Conservation (phyloP, 2,329 filamentous ascomycete genomes). For the Albophoma yamanashiensis region DNA sequence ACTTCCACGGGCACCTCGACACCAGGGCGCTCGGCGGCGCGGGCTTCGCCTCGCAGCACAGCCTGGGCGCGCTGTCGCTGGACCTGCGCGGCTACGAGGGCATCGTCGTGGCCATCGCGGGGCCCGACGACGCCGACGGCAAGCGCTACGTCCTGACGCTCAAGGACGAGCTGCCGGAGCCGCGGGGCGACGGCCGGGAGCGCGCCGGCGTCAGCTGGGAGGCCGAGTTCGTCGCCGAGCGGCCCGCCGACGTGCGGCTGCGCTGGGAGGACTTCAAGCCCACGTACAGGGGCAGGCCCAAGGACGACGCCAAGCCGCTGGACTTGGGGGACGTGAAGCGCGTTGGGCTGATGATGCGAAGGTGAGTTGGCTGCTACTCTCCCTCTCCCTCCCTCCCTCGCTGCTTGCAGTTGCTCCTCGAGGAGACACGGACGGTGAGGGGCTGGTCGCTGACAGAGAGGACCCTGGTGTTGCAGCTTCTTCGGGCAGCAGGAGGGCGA, state of each 20-base stretch:
- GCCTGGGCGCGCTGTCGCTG: slow-evolving; percentile 47
- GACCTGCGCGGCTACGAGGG: slow-evolving; percentile 55
- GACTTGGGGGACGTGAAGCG: slow-evolving; percentile 51
- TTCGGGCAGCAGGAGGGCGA: slow-evolving; percentile 63
- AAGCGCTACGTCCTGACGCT: slow-evolving; percentile 66
- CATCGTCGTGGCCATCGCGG: slow-evolving; percentile 39
- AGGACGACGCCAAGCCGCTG: slow-evolving; percentile 47
- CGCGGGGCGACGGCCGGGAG: slow-evolving; percentile 54
- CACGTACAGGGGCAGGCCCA: slow-evolving; percentile 61
- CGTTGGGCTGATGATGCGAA: slow-evolving; percentile 71
- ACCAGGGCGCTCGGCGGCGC: slow-evolving; percentile 67
- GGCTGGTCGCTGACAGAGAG: background rate
- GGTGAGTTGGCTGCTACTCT: slow-evolving; percentile 37
- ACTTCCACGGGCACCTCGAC: slow-evolving; percentile 62
- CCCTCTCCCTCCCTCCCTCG: background rate
- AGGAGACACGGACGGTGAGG: background rate
- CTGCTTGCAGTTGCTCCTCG: background rate
- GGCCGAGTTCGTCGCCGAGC: slow-evolving; percentile 45
- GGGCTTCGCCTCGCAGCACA: slow-evolving; percentile 73
- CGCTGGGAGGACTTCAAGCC: slow-evolving; percentile 56
- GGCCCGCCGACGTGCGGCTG: slow-evolving; percentile 36
- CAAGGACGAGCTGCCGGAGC: slow-evolving; percentile 56
- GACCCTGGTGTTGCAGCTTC: slow-evolving; percentile 41
- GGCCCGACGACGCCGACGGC: slow-evolving; percentile 34
- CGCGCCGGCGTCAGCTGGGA: slow-evolving; percentile 66